Conservation (phyloP, 768 basidiomycete genomes). For the Leccinum subgranulosum region DNA sequence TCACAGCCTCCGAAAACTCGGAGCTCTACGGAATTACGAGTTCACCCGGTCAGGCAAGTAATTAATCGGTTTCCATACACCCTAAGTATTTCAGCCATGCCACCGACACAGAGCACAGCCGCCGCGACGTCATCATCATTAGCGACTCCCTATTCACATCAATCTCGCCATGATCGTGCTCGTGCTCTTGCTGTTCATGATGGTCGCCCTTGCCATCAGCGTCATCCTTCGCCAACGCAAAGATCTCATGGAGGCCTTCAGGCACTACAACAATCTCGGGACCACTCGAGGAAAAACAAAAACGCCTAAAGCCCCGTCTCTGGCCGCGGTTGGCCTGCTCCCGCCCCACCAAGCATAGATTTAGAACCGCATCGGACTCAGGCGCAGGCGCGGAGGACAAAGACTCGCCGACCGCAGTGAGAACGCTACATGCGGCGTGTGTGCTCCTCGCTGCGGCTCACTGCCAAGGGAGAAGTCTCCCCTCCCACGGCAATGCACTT, state of each 20-base stretch:
- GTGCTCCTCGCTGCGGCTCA: slow-evolving; percentile 26
- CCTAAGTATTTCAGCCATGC: slow-evolving; percentile 10
- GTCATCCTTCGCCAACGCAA: slow-evolving; percentile 22
- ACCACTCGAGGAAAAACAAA: not conserved
- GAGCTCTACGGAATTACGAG: too few relatives aligned
- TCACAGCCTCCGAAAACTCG: not conserved
- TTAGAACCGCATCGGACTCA: not conserved
- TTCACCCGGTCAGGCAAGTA: not conserved
- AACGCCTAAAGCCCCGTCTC: not conserved
- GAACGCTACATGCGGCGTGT: slow-evolving; percentile 22
- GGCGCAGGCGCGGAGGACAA: not conserved
- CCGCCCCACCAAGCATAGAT: not conserved
- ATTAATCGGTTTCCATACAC: not conserved
- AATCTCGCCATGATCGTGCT: slow-evolving; percentile 20
- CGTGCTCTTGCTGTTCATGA: slow-evolving; percentile 13
- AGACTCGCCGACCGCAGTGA: slow-evolving; percentile 15
- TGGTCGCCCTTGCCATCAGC: slow-evolving; percentile 17
- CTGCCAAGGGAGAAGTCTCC: slow-evolving; percentile 17
- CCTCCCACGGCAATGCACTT: slow-evolving; percentile 23
- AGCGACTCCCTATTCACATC: slow-evolving; percentile 4
- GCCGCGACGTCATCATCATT: not conserved
- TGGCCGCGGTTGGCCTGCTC: slow-evolving; percentile 4
- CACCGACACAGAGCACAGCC: slow-evolving; percentile 11
- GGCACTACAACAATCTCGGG: not conserved
- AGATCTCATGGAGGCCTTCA: not conserved